A percentile compares a stretch with the other conserved stretches of the same genome.
Evolutionary conservation across 192 early-diverging fungal genomes (phyloP).

Genomic region (Entomortierella lignicola): DNA sequence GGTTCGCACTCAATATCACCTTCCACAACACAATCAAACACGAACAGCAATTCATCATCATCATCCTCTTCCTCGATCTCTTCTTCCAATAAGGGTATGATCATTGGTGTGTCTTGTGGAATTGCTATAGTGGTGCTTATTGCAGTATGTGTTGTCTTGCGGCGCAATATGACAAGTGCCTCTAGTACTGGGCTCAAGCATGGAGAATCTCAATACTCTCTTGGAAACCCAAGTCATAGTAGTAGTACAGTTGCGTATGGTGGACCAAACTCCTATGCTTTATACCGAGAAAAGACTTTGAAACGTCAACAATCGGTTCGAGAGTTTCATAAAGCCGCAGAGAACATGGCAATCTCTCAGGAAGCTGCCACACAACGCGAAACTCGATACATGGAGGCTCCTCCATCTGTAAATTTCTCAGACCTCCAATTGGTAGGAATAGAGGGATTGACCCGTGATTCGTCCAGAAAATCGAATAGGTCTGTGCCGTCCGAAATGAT

Average conservation of each 20-base stretch:
- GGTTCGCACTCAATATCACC: too few species aligned
- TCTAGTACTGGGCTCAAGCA: not conserved
- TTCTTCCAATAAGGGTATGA: slow-evolving; percentile 6
- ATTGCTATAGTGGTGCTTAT: not conserved
- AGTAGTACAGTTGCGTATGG: not conserved
- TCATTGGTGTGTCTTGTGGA: slow-evolving; percentile 16
- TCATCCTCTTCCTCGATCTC: not conserved
- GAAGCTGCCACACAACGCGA: not conserved
- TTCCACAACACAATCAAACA: not conserved
- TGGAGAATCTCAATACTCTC: not conserved
- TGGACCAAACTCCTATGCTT: not conserved
- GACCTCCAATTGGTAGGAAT: not conserved
- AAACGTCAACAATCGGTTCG: slow-evolving; percentile 5
- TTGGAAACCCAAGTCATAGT: not conserved
- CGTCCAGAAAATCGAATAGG: not conserved
- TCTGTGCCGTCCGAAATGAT: not conserved
- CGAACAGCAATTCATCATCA: not conserved
- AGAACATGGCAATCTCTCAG: not conserved
- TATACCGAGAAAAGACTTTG: slow-evolving; percentile 6
- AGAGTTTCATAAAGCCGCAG: slow-evolving; percentile 1
- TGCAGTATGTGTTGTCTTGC: slow-evolving; percentile 4
- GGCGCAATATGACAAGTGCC: slow-evolving; percentile 9
- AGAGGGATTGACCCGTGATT: not conserved
- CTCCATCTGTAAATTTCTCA: not conserved
- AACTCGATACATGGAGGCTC: not conserved